These are phyloP conservation scores for Chrysosporium queenslandicum DNA, from an alignment of 2,329 filamentous ascomycete genomes.

Conservation along the genomic window DNA sequence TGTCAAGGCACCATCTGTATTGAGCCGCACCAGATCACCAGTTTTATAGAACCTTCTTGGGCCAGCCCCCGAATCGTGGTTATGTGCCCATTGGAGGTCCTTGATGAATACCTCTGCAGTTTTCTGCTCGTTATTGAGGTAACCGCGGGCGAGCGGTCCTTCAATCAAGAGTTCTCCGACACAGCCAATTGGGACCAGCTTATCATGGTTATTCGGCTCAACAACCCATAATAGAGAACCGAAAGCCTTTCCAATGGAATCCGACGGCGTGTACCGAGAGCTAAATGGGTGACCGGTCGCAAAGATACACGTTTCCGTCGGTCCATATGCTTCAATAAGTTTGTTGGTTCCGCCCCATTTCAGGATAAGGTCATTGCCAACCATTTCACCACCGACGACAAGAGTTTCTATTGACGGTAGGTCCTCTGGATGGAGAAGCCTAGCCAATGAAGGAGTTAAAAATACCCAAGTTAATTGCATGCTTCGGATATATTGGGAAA, in stretches of 20 bases:
- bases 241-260: conserved; percentile 16
- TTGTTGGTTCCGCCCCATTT: conserved; percentile 26
- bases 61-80: background rate
- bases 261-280: background rate
- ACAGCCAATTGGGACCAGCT: conserved; percentile 16
- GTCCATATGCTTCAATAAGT: conserved; percentile 27
- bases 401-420: conserved; percentile 30
- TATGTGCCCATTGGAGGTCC: conserved; percentile 13
- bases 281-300: too few species aligned
- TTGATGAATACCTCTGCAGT: conserved; percentile 19
- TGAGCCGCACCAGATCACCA: conserved; percentile 19
- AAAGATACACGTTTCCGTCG: conserved; percentile 5
- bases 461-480: conserved; percentile 43
- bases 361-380: conserved; percentile 23
- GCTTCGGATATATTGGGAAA: conserved; percentile 37
- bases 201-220: conserved; percentile 20
- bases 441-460: conserved; percentile 48
- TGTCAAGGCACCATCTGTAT: conserved; percentile 16
- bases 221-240: conserved; percentile 21
- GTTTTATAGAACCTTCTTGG: conserved; percentile 17
- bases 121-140: conserved; percentile 23
- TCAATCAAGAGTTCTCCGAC: conserved; percentile 35
- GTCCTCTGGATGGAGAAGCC: conserved; percentile 27
- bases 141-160: conserved; percentile 31
- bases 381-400: conserved; percentile 28